phyloP scores from a whole-genome alignment of 495 filamentous ascomycete species.

The Tuber melanosporum region DNA sequence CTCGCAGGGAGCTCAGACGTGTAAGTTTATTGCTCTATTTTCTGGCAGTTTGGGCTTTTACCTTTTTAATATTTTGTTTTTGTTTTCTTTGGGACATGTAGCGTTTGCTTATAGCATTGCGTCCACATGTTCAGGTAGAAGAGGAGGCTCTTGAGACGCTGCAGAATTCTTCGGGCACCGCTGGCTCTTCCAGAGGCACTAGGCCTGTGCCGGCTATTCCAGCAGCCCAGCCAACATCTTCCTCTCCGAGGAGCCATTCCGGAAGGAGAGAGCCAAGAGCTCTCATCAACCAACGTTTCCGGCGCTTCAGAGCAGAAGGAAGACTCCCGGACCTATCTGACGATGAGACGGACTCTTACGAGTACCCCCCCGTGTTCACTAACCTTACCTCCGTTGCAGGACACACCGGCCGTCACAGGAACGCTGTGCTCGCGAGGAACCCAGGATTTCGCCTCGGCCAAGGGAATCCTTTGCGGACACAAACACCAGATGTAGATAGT shows the following conservation, averaged over 20 bases:
- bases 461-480: neutral
- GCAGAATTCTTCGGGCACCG: conserved; percentile 14
- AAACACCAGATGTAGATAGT: neutral
- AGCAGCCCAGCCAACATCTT: neutral
- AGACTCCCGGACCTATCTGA: neutral
- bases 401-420: neutral
- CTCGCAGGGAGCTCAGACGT: conserved; percentile 31
- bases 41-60: neutral
- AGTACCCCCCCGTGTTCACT: conserved; percentile 1
- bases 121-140: conserved; percentile 22
- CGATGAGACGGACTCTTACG: neutral
- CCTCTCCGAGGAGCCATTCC: neutral
- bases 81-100: neutral
- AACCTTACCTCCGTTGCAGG: neutral
- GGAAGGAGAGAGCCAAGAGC: conserved; percentile 2
- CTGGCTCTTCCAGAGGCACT: neutral
- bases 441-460: conserved; percentile 7
- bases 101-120: conserved; percentile 2
- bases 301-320: neutral
- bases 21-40: conserved; percentile 10
- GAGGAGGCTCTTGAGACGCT: conserved; percentile 31
- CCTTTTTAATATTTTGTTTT: conserved; percentile 7
- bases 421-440: neutral
- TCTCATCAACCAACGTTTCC: neutral
- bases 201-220: neutral